Base-by-base conservation (phyloP, 2,329 filamentous ascomycete genomes). In the Fusarium incarnatum region DNA sequence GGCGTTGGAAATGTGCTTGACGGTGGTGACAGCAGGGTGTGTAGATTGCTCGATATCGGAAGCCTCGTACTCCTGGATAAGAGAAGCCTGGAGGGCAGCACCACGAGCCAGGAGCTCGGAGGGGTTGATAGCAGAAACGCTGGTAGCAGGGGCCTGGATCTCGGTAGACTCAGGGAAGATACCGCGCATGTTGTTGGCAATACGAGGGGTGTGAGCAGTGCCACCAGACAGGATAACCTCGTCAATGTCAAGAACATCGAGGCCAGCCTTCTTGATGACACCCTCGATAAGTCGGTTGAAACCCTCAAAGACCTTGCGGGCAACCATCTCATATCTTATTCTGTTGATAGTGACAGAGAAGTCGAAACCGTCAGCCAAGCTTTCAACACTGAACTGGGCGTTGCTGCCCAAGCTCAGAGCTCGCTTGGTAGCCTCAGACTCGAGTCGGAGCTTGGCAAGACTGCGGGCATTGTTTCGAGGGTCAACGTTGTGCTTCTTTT, bases 41-140 rank as follows among this genome's bases (percentile, higher is more conserved):
- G 94, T 97, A 68, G 93, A 97, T 86, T 98, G 94, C 79, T 97
- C 93, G 74, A 99, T 97, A 79, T 98, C 95, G 72, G 94, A 91
- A 73, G 89, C 87, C 76, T 99, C 96, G 81, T 97, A 99, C 81
- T 97, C 95, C 81, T 94, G 91, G 80, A 99, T 94, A 70, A 99
- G 85, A 65, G 91, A 97, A 40, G 96, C 96, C 83, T 99, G 96
- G 75, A 99, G 94, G 32, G 96, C 95, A 66, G 96, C 96, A 78
- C 96, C 96, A 70, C 96, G 91, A 68, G 93, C 92, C 76, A 91
- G 86, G 59, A 98, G 87, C 84, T 98, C 95, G 6, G 94, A 96
- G 70, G 96, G 96, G 88, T 98, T 98, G 83, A 98, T 90, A 68
- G 95, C 92, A 27, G 85, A 86, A 41, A 91, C 76, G 72, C 85